Base-by-base conservation (phyloP, 257 asterid species). In the Plectranthus barbatus region DNA sequence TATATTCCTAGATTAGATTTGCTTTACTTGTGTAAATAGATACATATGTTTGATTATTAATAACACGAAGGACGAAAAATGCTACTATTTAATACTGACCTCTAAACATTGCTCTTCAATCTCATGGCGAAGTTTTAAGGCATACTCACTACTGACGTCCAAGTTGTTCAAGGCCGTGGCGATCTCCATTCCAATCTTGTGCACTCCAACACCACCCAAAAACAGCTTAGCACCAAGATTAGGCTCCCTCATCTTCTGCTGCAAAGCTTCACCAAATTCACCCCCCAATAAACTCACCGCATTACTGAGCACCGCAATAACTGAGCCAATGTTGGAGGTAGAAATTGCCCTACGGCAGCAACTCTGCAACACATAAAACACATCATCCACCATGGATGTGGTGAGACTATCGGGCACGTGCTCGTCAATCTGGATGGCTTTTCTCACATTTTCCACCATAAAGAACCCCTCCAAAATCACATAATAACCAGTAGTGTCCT, bases 401-500 rank as follows among this genome's bases (percentile, higher is more conserved):
- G 96, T 92, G 58, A 92, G 95, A 75, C 96, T 83, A 72, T 92
- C 96, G 14, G 83, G 73, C 60, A 89, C 97, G 24, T 86, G 95
- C 81, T 92, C 95, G 70, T 92, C 91, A 53, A 89, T 86, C 75
- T 81, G 80, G 65, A 92, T 86, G 18, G 97, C 99, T 74, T 86
- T 92, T 73, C 96, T 89, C 68, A 92, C 99, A 69, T 92, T 92
- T 81, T 92, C 96, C 64, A 92, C 97, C 99, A 92, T 89, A 64
- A 92, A 89, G 84, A 79, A 92, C 9, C 97, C 99, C 69, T 92
- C 99, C 84, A 92, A 67, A 29, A 86, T 86, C 42, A 92, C 96
- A 57, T 89, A 92, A 81, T 92, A 92, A 47, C 97, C 95, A 8
- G 84, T 89, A 18, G 84, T 75, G 23, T 92, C 97, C 81, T 89